phyloP scores from a whole-genome alignment of 176 grass and related monocot genomes.

The Saccharum spontaneum region DNA sequence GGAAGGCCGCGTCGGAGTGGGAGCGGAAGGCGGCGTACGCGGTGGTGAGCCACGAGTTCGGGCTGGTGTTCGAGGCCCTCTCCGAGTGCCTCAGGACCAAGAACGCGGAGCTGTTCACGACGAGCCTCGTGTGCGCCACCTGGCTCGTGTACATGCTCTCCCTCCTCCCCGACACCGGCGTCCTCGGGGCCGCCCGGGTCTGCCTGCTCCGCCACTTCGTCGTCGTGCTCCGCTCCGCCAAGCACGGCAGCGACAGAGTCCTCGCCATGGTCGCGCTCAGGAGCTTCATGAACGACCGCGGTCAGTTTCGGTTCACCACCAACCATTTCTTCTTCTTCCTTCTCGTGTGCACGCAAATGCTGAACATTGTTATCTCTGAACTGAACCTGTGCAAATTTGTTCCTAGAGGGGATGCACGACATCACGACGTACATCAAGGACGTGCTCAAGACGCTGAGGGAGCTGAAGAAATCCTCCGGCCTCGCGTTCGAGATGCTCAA shows the following conservation, averaged over 20 bases:
- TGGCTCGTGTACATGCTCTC: constrained; percentile 74
- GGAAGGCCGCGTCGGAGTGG: constrained; percentile 54
- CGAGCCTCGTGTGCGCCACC: constrained; percentile 54
- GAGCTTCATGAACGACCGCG: constrained; percentile 71
- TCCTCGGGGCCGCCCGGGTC: constrained; percentile 56
- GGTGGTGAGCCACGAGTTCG: constrained; percentile 71
- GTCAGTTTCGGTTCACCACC: neutral
- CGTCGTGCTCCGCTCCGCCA: constrained; percentile 56
- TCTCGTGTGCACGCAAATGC: too few relatives aligned
- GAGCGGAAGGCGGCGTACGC: constrained; percentile 64
- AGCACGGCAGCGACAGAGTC: constrained; percentile 60
- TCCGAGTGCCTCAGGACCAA: constrained; percentile 55
- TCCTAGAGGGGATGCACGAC: constrained; percentile 66
- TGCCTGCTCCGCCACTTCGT: constrained; percentile 66
- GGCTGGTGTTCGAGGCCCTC: constrained; percentile 66
- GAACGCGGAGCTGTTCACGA: constrained; percentile 56
- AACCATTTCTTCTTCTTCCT: neutral
- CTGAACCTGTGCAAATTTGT: neutral
- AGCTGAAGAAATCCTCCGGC: constrained; percentile 65
- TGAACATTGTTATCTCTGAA: neutral
- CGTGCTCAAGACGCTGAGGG: constrained; percentile 55
- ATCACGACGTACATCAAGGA: constrained; percentile 69
- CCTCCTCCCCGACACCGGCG: constrained; percentile 66
- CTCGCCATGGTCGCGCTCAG: constrained; percentile 66
- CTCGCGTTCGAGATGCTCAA: constrained; percentile 77